Evolutionary conservation across 2,329 filamentous ascomycete species (phyloP), one percentile per base, ranked within the genome.

Genomic region (Plectosphaerella cucumerina): DNA sequence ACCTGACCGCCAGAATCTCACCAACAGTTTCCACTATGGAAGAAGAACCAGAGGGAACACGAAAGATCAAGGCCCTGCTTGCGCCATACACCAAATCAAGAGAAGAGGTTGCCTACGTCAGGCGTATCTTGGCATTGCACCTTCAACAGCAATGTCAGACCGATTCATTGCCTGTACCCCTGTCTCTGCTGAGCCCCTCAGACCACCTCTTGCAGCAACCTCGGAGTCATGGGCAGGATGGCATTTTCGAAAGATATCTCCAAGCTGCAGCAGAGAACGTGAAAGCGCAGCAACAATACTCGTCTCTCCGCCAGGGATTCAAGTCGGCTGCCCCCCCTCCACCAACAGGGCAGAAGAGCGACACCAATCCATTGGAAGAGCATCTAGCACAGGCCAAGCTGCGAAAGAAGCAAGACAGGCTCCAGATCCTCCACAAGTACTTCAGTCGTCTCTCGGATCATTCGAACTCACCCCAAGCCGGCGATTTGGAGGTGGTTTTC

Each of bases 61-160:
- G 68, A 45, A 65, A 65, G 33, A 63, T 78, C 33, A 70, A 75
- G 50, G 64, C 67, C 39, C 67, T 65, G 17, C 70, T 86, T 20
- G 67, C 71, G 33, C 75, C 78, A 5, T 82, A 75, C 53, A 70
- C 85, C 50, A 80, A 78, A 48, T 73, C 78, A 23, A 74, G 81
- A 22, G 80, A 84, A 51, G 79, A 86, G 57, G 72, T 76, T 46
- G 70, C 75, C 34, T 77, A 78, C 44, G 78, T 86, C 50, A 73
- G 80, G 54, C 77, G 76, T 47, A 67, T 83, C 26, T 61, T 84
- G 44, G 73, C 78, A 41, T 71, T 78, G 18, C 74, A 84, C 56
- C 67, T 86, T 5, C 65, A 64, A 42, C 69, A 68, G 20, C 47
- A 48, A n/a, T 37, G 35, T 9, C 34, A 48, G 37, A 43, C 47